These are phyloP conservation scores for Linnemannia zychae DNA, from an alignment of 192 early-diverging fungal species.

Conservation along the genomic window DNA sequence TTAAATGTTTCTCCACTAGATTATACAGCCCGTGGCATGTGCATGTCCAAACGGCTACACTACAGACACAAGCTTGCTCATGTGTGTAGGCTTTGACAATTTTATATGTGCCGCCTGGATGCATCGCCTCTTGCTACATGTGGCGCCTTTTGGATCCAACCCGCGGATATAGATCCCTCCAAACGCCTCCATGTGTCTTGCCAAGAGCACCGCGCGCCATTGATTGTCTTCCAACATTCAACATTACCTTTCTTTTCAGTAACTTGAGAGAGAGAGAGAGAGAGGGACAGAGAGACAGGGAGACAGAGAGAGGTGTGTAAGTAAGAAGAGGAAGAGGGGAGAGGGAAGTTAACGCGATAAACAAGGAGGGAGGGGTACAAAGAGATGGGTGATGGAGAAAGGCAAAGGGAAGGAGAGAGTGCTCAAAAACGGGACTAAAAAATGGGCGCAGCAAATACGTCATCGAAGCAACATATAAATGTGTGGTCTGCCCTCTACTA, in stretches of 20 bases:
- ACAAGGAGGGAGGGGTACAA: no score
- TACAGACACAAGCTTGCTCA: slow-evolving; percentile 16
- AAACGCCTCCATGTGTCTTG: slow-evolving; percentile 5
- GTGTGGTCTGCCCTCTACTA: no score
- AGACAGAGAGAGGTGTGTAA: no score
- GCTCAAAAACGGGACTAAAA: no score
- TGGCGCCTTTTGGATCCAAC: slow-evolving; percentile 15
- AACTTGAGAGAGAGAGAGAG: neutral
- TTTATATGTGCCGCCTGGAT: slow-evolving; percentile 16
- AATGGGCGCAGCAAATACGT: no score
- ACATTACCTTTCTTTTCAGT: neutral
- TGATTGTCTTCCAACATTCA: neutral
- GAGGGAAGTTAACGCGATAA: no score
- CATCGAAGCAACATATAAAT: no score
- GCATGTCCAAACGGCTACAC: slow-evolving; percentile 18
- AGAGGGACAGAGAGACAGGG: neutral
- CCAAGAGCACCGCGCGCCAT: slow-evolving; percentile 6
- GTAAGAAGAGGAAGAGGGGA: no score
- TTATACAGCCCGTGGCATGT: slow-evolving; percentile 10
- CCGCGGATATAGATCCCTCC: slow-evolving; percentile 20
- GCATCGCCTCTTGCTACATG: slow-evolving; percentile 11
- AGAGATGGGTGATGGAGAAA: no score
- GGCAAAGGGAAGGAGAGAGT: no score
- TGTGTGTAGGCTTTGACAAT: slow-evolving; percentile 25
- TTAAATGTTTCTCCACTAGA: slow-evolving; percentile 8